A percentile compares a stretch with the other conserved stretches of the same genome.
Evolutionary conservation across 805 yeast genomes (phyloP).

Genomic region (Monosporozyma solicola): DNA sequence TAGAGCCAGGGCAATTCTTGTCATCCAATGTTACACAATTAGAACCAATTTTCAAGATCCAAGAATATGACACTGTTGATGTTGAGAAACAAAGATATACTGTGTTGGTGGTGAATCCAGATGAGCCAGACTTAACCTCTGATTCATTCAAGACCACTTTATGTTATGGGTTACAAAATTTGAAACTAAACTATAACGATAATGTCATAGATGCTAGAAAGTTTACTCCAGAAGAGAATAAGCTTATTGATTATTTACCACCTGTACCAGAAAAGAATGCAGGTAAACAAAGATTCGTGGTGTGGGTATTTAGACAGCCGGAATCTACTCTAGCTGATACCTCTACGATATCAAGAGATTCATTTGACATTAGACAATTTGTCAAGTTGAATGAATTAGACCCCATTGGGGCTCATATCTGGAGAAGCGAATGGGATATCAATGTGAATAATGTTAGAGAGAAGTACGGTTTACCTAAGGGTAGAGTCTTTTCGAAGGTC

Average conservation of each 20-base stretch:
- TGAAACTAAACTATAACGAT: conserved; percentile 47
- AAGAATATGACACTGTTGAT: conserved; percentile 51
- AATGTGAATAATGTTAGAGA: conserved; percentile 60
- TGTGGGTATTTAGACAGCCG: conserved; percentile 83
- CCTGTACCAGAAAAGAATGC: conserved; percentile 86
- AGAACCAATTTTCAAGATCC: conserved; percentile 71
- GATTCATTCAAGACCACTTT: conserved; percentile 66
- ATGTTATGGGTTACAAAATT: conserved; percentile 68
- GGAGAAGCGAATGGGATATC: conserved; percentile 81
- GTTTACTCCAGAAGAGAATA: conserved; percentile 33
- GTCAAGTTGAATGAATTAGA: conserved; percentile 44
- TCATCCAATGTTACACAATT: conserved; percentile 65
- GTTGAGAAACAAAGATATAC: conserved; percentile 52
- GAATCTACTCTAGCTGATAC: background rate
- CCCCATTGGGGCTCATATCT: conserved; percentile 88
- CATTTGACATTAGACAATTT: conserved; percentile 68
- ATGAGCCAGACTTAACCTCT: conserved; percentile 64
- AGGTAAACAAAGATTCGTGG: conserved; percentile 70
- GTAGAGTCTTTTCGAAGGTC: conserved; percentile 65
- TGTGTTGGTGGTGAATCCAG: conserved; percentile 80
- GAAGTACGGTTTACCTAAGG: conserved; percentile 62
- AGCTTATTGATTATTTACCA: conserved; percentile 57
- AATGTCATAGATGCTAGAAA: conserved; percentile 39
- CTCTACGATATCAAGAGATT: conserved; percentile 30
- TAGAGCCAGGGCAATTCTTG: conserved; percentile 69